Base-by-base conservation (phyloP, 179 eudicot species). In the Actinidia arguta region DNA sequence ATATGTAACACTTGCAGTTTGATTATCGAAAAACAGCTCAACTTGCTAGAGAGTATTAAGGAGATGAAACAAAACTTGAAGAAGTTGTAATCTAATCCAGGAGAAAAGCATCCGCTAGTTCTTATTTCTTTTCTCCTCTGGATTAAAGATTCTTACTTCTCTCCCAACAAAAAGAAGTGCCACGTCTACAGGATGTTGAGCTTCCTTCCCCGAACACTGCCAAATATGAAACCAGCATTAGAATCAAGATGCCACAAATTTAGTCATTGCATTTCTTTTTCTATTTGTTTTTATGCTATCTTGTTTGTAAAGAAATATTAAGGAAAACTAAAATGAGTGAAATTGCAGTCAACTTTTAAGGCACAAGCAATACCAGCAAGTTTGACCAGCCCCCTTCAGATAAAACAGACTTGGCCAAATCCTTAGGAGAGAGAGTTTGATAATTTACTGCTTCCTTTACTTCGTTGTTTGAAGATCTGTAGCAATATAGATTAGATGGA, bases 371-470 rank as follows among this genome's bases (percentile, higher is more conserved):
- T 91, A 96, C 99, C 99, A 96, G 88, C 72, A 91, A 84, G 81
- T 91, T 85, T 81, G 95, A 92, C 99, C 98, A 96, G 74, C 98
- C 92, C 92, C 99, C 98, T 80, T 88, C 83, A 68, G 92, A 85
- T 90, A 95, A 95, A 72, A 93, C 93, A 80, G 95, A 88, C 75
- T 88, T 93, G 83, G 93, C 98, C 82, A 96, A 84, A 81, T 92
- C 97, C 87, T 89, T 92, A 5, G 93, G 86, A 27, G 95, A 89
- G 74, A 96, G 92, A 76, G 92, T 92, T 91, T 92, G 92, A 84
- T 96, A 96, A 80, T 88, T 92, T 63, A 96, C 93, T 76, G 82
- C 88, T 82, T 87, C 91, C 83, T 84, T 83, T 63, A 87, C 44
- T 85, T 84, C 87, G 85, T 87, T 87, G 72, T 80, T 84, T 42